Base-by-base conservation (phyloP, 2,329 filamentous ascomycete species). In the Orbilia javanica region DNA sequence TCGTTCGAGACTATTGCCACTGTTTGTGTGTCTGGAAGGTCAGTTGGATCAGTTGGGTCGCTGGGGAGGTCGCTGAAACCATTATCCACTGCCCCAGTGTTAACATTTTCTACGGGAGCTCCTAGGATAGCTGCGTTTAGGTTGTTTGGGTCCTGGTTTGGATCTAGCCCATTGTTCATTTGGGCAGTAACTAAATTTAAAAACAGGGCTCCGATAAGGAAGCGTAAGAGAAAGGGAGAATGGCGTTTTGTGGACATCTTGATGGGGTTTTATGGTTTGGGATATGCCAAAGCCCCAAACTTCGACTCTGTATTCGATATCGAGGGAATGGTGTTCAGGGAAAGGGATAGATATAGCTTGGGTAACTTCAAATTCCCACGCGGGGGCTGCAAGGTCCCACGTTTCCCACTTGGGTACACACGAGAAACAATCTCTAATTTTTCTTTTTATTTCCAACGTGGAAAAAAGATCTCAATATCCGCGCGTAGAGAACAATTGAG, bases 171-270 rank as follows among this genome's bases (percentile, higher is more conserved):
- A 6, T 4, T n/a, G 1, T 5, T 31, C 13, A 29, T 53, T 46
- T 71, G 57, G 2, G 55, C 55, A 2, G 62, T 15, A 1, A 55
- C 46, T 4, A 48, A 18, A 18, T 64, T 52, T 10, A 71, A 36
- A 20, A 71, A 10, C 11, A 71, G 29, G 13, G 64, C 8, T 1
- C 44, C 15, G 29, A 71, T 4, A 22, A 71, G 57, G 31, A 64
- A 5, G 22, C 1, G 3, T 15, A 60, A 18, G 18, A 42, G 20
- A 15, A 4, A 15, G 1, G 20, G n/a, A 2, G 46, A 3, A 2
- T 18, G 42, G 5, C 15, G 10, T 7, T 50, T 50, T 50, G 20
- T 13, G 13, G 20, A 10, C 46, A 60, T 60, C 18, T 36, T 39
- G 34, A 4, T 39, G 36, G 36, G n/a, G 13, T 39, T 11, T 13